Percentiles rank a stretch among this genome's conserved stretches.
These are phyloP conservation scores for Buxus sempervirens DNA, from an alignment of 164 flowering plant genomes.

Conservation along the genomic window DNA sequence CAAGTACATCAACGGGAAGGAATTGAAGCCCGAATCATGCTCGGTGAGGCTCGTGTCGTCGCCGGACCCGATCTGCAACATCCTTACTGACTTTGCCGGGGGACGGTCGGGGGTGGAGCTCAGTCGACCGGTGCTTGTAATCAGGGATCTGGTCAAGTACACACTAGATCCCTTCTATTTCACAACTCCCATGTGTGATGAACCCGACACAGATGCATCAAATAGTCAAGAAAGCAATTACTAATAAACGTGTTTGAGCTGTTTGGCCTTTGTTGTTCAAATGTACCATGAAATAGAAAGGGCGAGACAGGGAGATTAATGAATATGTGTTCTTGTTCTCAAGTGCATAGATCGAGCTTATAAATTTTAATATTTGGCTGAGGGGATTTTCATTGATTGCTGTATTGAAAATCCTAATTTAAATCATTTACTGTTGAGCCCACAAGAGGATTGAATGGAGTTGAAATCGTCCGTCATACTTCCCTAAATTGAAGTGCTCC, in stretches of 20 bases:
- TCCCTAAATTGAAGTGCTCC: too few relatives aligned
- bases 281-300: too few relatives aligned
- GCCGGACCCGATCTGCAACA: slow-evolving; percentile 55
- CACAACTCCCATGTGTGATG: slow-evolving; percentile 72
- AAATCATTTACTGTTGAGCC: too few relatives aligned
- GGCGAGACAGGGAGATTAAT: too few relatives aligned
- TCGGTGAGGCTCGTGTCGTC: slow-evolving; percentile 66
- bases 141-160: slow-evolving; percentile 42
- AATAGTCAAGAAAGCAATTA: slow-evolving; percentile 8
- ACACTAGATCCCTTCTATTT: slow-evolving; percentile 50
- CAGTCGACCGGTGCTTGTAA: slow-evolving; percentile 39
- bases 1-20: slow-evolving; percentile 42
- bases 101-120: slow-evolving; percentile 62
- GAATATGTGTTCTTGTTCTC: too few relatives aligned
- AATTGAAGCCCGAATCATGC: slow-evolving; percentile 41
- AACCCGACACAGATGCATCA: slow-evolving; percentile 35
- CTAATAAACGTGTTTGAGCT: background rate
- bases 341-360: too few relatives aligned
- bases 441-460: too few relatives aligned
- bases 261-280: background rate
- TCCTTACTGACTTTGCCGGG: slow-evolving; percentile 55
- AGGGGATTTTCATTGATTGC: too few relatives aligned
- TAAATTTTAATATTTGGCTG: too few relatives aligned
- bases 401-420: too few relatives aligned
- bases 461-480: too few relatives aligned